These are phyloP conservation scores for Trichomonas gallinae DNA, from an alignment of 208 protist genomes.

Conservation along the genomic window DNA sequence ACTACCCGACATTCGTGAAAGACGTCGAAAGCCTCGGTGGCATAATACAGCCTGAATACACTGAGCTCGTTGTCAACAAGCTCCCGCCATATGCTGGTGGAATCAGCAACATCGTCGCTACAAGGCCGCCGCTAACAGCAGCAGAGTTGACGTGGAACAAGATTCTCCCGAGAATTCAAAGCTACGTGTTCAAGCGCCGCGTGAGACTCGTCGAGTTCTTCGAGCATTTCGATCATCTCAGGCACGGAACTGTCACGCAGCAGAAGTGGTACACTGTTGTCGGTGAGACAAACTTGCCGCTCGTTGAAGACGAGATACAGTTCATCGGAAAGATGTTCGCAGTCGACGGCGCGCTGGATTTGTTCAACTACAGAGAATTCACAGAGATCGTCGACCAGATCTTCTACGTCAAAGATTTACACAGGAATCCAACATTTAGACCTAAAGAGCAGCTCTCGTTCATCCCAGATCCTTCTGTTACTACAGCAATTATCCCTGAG, in stretches of 20 bases:
- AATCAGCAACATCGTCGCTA: not conserved
- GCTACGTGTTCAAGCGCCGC: not conserved
- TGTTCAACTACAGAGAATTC: not conserved
- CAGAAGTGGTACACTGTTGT: not conserved
- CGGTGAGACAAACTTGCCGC: not conserved
- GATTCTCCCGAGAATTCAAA: not conserved
- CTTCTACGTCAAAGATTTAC: not conserved
- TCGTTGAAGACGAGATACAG: slow-evolving; percentile 5
- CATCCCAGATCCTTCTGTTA: not conserved
- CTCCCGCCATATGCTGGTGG: not conserved
- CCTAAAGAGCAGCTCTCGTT: not conserved
- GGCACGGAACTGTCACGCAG: not conserved
- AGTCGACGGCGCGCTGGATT: not conserved
- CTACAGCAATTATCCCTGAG: not conserved
- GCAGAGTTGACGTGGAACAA: not conserved
- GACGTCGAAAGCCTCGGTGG: not conserved
- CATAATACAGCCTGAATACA: not conserved
- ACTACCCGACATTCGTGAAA: not conserved
- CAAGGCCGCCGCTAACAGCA: not conserved
- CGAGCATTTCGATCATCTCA: not conserved
- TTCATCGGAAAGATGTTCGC: not conserved
- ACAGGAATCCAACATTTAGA: not conserved
- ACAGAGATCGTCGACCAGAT: not conserved
- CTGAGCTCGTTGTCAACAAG: not conserved
- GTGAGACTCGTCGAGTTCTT: slow-evolving; percentile 7